A percentile compares a stretch with the other conserved stretches of the same genome.
Conservation (phyloP, 2,329 filamentous ascomycete species). For the Tolypocladium pustulatum region DNA sequence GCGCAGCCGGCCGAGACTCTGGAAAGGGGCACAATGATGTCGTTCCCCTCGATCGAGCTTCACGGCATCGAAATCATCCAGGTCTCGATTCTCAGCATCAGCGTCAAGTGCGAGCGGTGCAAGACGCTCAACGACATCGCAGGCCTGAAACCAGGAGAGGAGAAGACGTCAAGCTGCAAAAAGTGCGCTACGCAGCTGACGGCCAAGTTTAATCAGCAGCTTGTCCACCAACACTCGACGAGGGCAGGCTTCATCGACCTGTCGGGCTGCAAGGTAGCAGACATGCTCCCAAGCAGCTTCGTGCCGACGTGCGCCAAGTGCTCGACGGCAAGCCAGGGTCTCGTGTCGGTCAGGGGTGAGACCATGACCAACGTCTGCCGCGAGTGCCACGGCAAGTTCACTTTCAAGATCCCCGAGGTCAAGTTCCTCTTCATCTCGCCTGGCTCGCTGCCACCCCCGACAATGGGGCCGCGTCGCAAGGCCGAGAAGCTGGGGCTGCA, state of each 20-base stretch:
- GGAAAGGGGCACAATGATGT: slow-evolving; percentile 66
- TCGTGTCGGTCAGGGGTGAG: slow-evolving; percentile 65
- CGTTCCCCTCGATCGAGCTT: slow-evolving; percentile 68
- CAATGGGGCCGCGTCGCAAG: slow-evolving; percentile 30
- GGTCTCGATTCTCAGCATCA: slow-evolving; percentile 54
- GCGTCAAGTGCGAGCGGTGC: slow-evolving; percentile 70
- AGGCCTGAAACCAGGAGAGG: slow-evolving; percentile 46
- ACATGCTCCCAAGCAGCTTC: slow-evolving; percentile 72
- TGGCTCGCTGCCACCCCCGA: slow-evolving; percentile 30
- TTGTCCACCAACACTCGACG: slow-evolving; percentile 64
- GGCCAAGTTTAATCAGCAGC: slow-evolving; percentile 51
- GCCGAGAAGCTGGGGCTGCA: slow-evolving; percentile 46
- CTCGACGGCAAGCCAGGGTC: slow-evolving; percentile 57
- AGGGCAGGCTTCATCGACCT: slow-evolving; percentile 71
- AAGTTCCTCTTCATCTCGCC: slow-evolving; percentile 65
- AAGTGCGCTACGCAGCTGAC: slow-evolving; percentile 46
- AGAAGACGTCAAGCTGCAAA: slow-evolving; percentile 43
- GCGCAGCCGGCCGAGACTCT: slow-evolving; percentile 16
- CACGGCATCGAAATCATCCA: slow-evolving; percentile 69
- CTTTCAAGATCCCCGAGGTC: slow-evolving; percentile 66
- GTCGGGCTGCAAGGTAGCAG: slow-evolving; percentile 61
- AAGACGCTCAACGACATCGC: slow-evolving; percentile 62
- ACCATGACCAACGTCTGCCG: slow-evolving; percentile 65
- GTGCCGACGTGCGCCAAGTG: slow-evolving; percentile 68
- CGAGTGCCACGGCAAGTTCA: slow-evolving; percentile 71